phyloP scores from a whole-genome alignment of 768 basidiomycete species.

The Tulasnella sp. region DNA sequence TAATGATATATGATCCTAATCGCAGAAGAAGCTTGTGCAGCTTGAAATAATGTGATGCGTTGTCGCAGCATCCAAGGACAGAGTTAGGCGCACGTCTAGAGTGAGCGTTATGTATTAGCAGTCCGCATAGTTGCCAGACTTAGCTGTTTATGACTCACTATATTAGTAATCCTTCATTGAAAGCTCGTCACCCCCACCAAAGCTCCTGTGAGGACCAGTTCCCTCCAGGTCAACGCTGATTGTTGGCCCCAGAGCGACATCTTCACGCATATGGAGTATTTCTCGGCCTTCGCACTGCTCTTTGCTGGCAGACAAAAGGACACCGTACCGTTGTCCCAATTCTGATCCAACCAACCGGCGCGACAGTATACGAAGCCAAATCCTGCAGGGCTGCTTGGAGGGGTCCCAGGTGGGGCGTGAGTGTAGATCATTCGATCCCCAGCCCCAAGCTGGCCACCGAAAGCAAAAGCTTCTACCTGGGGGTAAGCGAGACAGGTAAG shows the following conservation, averaged over 20 bases:
- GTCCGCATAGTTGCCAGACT: too few relatives aligned
- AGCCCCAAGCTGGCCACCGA: constrained; percentile 7
- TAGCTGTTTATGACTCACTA: too few relatives aligned
- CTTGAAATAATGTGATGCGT: too few relatives aligned
- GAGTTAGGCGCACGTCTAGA: too few relatives aligned
- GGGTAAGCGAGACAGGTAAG: too few relatives aligned
- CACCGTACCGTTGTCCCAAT: constrained; percentile 8
- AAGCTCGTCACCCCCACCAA: constrained; percentile 1
- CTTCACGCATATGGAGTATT: constrained; percentile 9
- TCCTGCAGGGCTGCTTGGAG: neutral
- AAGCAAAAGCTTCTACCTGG: neutral
- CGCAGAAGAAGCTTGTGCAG: too few relatives aligned
- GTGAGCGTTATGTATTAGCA: too few relatives aligned
- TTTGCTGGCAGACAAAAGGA: constrained; percentile 8
- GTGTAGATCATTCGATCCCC: constrained; percentile 6
- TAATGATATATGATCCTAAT: too few relatives aligned
- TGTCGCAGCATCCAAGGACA: too few relatives aligned
- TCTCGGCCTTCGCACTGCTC: neutral
- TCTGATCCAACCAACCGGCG: constrained; percentile 7
- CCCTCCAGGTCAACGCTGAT: neutral
- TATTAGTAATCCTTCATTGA: neutral
- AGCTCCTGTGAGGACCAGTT: neutral
- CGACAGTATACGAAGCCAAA: constrained; percentile 9
- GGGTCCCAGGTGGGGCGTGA: neutral
- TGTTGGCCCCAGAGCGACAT: constrained; percentile 1